Conservation (phyloP, 495 filamentous ascomycete species). For the Neurospora sublineolata region DNA sequence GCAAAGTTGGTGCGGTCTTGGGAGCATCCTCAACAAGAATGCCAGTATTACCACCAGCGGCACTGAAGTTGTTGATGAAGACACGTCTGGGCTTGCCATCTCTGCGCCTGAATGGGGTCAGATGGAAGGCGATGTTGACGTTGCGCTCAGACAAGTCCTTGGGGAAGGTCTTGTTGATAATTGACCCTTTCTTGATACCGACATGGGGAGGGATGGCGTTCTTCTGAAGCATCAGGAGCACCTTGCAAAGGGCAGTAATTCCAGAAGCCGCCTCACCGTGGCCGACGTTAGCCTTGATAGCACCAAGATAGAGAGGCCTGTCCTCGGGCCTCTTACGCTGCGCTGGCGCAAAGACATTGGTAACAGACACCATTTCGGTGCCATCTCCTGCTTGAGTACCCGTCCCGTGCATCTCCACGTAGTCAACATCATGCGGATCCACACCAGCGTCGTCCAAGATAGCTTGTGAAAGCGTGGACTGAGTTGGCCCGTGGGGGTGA, state of each 20-base stretch:
- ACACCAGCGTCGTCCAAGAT: conserved; percentile 59
- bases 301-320: conserved; percentile 68
- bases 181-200: conserved; percentile 63
- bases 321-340: conserved; percentile 51
- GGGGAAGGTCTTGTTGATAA: conserved; percentile 71
- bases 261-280: conserved; percentile 87
- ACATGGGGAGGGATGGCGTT: conserved; percentile 74
- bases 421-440: conserved; percentile 63
- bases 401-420: conserved; percentile 86
- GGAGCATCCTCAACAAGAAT: conserved; percentile 49
- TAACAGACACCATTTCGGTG: conserved; percentile 68
- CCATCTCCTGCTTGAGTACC: conserved; percentile 76
- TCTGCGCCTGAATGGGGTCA: conserved; percentile 53
- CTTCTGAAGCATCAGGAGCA: conserved; percentile 78
- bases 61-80: conserved; percentile 63
- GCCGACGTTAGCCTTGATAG: conserved; percentile 81
- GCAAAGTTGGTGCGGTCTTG: conserved; percentile 13
- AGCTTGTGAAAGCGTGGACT: conserved; percentile 56
- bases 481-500: conserved; percentile 62
- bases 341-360: conserved; percentile 68
- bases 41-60: conserved; percentile 56
- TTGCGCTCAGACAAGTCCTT: conserved; percentile 62
- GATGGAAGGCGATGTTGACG: conserved; percentile 50
- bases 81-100: conserved; percentile 47
- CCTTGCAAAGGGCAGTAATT: conserved; percentile 70